Evolutionary conservation across 306 rosid species (phyloP).

Genomic region (Coriaria nepalensis): DNA sequence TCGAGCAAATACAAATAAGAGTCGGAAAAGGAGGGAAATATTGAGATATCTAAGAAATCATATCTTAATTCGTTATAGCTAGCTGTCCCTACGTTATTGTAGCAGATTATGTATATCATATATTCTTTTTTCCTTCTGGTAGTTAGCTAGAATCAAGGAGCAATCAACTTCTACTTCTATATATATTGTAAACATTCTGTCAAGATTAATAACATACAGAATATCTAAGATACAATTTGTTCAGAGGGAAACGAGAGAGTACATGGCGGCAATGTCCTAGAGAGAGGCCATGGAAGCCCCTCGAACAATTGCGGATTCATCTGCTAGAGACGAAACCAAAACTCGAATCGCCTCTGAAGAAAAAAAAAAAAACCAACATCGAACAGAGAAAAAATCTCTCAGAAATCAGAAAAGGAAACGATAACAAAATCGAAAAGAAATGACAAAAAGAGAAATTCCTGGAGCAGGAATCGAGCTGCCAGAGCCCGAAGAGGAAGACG

Average conservation of each 20-base stretch:
- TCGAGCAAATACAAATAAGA: not conserved
- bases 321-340: constrained; percentile 65
- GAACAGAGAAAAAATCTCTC: not conserved
- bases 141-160: no score
- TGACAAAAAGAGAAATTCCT: constrained; percentile 24
- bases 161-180: no score
- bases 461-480: constrained; percentile 52
- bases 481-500: constrained; percentile 46
- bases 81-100: no score
- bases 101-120: no score
- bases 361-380: constrained; percentile 5
- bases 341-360: constrained; percentile 77
- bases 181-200: no score
- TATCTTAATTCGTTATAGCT: no score
- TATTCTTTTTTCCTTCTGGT: no score
- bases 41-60: no score
- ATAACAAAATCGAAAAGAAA: not conserved
- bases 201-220: no score
- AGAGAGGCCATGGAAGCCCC: constrained; percentile 76
- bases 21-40: constrained; percentile 1
- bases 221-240: no score
- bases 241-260: constrained; percentile 8
- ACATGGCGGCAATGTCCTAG: constrained; percentile 64
- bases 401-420: constrained; percentile 8
- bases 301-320: constrained; percentile 66